Base-by-base conservation (phyloP, 2,329 filamentous ascomycete genomes). In the Pezicula neosporulosa region DNA sequence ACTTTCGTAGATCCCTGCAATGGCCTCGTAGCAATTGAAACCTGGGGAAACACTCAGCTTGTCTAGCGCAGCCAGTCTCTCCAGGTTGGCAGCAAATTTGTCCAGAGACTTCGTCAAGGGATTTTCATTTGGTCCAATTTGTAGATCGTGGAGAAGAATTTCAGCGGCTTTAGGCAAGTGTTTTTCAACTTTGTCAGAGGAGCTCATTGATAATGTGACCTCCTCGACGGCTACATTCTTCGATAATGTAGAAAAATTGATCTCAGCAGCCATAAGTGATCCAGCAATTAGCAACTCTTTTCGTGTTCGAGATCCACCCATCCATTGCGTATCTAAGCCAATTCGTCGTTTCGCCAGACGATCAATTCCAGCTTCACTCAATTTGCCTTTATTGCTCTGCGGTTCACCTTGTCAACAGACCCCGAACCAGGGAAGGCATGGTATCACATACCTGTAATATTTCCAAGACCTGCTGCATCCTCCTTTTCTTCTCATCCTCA, bases 361-460 rank as follows among this genome's bases (percentile, higher is more conserved):
- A 66, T 88, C 83, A n/a, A 94, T 74, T 2, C 87, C 87, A 28
- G 87, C 83, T 62, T 89, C 86, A 59, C 87, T 89, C 36, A 93
- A 83, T 38, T 84, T 72, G 4, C 86, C 86, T 56, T 81, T 81
- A 59, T 68, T 67, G 12, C 56, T 58, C 58, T 70, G 56, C 64
- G 28, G 36, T 37, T 36, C 16, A 62, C 66, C 51, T 68, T 63
- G 49, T 60, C 18, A 27, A 28, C 33, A 27, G 21, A 37, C 16
- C 2, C 21, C 9, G 19, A 18, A 12, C 2, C 27, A 35, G 9
- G 30, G 16, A 6, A 21, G 3, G 4, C 33, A 18, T 35, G 33
- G 9, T 12, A 38, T 15, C 18, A 43, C 51, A 35, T 43, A 62
- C 61, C 53, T 66, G 65, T 27, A 68, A 45, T 33, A 66, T 65